Evolutionary conservation across 139 green algal species (phyloP).

Genomic region (Micractinium conductrix): DNA sequence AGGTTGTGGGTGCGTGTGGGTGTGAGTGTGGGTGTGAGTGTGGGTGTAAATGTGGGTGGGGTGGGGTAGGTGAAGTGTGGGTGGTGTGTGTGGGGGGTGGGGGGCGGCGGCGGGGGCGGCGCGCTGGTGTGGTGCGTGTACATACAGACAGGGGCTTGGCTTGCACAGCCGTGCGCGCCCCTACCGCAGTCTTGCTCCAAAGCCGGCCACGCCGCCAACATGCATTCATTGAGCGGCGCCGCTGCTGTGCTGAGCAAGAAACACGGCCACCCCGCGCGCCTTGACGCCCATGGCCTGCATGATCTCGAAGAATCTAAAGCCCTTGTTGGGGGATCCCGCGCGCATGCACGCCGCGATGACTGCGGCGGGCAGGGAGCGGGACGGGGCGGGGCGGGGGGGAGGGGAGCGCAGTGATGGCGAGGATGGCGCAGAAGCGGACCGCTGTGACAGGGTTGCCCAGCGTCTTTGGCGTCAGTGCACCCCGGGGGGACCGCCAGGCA

Average conservation of each 20-base stretch:
- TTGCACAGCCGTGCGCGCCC: not conserved
- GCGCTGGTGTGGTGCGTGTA: not conserved
- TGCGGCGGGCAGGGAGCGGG: not conserved
- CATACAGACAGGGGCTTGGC: not conserved
- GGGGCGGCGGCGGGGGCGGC: no score
- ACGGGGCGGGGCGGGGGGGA: no score
- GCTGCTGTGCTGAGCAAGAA: not conserved
- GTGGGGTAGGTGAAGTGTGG: not conserved
- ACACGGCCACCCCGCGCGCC: not conserved
- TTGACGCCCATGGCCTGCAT: constrained; percentile 27
- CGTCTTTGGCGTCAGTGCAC: no score
- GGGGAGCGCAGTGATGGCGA: no score
- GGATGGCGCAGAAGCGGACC: no score
- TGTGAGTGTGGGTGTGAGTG: not conserved
- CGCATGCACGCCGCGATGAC: not conserved
- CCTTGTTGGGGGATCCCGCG: not conserved
- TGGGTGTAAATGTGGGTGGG: not conserved
- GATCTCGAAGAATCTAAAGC: constrained; percentile 21
- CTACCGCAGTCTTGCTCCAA: not conserved
- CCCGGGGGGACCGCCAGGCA: no score
- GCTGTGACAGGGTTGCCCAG: no score
- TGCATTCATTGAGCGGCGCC: not conserved
- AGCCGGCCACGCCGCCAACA: not conserved
- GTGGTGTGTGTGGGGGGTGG: not conserved
- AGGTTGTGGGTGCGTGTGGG: not conserved